phyloP scores from a whole-genome alignment of 306 rosid species.

The Gastrolobium bilobum region DNA sequence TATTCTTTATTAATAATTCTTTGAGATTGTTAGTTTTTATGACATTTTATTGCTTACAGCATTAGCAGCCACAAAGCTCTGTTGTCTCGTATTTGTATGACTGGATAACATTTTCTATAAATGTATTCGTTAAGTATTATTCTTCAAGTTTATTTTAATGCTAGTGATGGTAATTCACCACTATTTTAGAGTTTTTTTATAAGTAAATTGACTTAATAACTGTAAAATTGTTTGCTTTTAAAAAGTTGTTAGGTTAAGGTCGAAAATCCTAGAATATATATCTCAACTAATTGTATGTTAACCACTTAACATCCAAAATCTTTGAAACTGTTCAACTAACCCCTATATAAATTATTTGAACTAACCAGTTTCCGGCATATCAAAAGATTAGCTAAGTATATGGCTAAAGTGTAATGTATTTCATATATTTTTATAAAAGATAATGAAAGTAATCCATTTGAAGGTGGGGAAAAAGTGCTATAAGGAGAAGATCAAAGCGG shows the following conservation, averaged over 20 bases:
- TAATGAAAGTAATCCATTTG: too few relatives aligned
- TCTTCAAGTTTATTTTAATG: background rate
- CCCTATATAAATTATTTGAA: too few relatives aligned
- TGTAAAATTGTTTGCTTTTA: background rate
- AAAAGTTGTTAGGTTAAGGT: background rate
- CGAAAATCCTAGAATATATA: background rate
- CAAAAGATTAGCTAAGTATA: too few relatives aligned
- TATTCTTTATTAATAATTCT: background rate
- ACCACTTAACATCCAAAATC: too few relatives aligned
- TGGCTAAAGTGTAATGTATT: too few relatives aligned
- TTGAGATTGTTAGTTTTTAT: background rate
- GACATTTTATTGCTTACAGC: background rate
- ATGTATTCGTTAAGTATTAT: background rate
- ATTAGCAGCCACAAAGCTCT: background rate
- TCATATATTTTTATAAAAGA: too few relatives aligned
- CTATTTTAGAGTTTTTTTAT: background rate
- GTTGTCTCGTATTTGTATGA: background rate
- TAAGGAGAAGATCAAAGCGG: too few relatives aligned
- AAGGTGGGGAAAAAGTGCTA: too few relatives aligned
- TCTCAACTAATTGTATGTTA: background rate
- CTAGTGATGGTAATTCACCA: background rate
- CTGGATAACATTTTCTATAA: background rate
- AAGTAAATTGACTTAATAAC: background rate
- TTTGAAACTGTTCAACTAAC: too few relatives aligned
- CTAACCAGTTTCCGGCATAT: too few relatives aligned